Conservation (phyloP, 1,284 basidiomycete species). For the Schizopora paradoxa region DNA sequence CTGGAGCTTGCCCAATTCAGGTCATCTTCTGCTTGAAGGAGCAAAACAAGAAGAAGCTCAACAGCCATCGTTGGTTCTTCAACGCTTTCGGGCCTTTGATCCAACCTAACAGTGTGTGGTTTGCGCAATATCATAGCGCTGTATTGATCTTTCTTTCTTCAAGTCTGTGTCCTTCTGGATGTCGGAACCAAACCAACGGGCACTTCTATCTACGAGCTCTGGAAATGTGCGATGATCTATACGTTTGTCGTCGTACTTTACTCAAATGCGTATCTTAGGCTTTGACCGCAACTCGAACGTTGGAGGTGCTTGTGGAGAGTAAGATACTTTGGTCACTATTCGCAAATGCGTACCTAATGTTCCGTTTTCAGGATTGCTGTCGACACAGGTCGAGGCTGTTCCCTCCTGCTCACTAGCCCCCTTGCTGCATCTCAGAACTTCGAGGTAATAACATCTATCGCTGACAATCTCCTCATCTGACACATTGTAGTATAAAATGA, state of each 20-base stretch:
- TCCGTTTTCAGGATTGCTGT: constrained; percentile 63
- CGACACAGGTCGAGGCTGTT: constrained; percentile 75
- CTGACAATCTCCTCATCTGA: constrained; percentile 17
- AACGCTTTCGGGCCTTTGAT: constrained; percentile 90
- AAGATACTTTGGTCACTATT: constrained; percentile 30
- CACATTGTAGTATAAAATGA: constrained; percentile 73
- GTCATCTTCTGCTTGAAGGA: constrained; percentile 92
- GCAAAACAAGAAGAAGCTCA: constrained; percentile 93
- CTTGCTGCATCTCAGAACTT: constrained; percentile 91
- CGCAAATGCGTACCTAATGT: constrained; percentile 1
- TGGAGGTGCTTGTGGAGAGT: constrained; percentile 94
- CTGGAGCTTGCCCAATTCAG: constrained; percentile 83
- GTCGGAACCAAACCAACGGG: constrained; percentile 93
- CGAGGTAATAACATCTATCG: constrained; percentile 42
- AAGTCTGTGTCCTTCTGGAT: constrained; percentile 82
- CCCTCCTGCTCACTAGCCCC: constrained; percentile 77
- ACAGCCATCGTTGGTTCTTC: constrained; percentile 96
- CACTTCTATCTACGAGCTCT: constrained; percentile 92
- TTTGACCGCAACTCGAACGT: constrained; percentile 90
- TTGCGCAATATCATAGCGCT: constrained; percentile 5
- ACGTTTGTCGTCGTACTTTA: not conserved
- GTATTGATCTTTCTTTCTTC: constrained; percentile 8
- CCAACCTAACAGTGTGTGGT: constrained; percentile 66
- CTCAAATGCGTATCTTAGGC: constrained; percentile 37
- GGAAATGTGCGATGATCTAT: constrained; percentile 63